Percentiles rank a stretch among this genome's conserved stretches.
These are phyloP conservation scores for Diaporthe aspalathi DNA, from an alignment of 2,329 filamentous ascomycete species.

Conservation along the genomic window DNA sequence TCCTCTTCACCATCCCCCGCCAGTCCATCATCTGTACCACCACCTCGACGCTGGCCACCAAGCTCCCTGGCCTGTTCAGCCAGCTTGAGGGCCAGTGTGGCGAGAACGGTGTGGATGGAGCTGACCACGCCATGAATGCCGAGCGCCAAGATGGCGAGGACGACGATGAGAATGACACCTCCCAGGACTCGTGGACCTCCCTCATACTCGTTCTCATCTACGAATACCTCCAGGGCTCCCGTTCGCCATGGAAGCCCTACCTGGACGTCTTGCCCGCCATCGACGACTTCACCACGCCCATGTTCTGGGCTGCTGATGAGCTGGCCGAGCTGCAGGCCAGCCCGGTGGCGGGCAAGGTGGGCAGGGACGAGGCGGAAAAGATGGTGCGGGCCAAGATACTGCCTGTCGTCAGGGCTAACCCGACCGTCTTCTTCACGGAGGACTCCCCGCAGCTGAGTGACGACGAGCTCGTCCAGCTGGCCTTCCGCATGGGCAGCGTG, in stretches of 20 bases:
- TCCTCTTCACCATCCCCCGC: constrained; percentile 84
- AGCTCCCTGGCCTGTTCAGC: constrained; percentile 66
- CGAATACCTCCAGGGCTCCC: constrained; percentile 70
- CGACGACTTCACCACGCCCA: constrained; percentile 79
- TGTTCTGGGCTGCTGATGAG: constrained; percentile 86
- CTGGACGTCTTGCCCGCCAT: constrained; percentile 75
- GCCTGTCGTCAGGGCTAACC: constrained; percentile 60
- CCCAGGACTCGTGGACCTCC: constrained; percentile 64
- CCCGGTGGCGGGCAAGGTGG: constrained; percentile 80
- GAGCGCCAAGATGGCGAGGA: no score
- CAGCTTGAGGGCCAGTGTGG: constrained; percentile 26
- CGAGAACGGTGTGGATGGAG: no score
- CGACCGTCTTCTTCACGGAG: constrained; percentile 57
- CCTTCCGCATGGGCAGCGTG: constrained; percentile 85
- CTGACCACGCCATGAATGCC: no score
- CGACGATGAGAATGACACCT: constrained; percentile 50
- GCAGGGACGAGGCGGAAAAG: constrained; percentile 76
- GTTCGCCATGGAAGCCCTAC: constrained; percentile 81
- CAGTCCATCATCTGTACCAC: constrained; percentile 75
- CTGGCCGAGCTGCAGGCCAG: constrained; percentile 80
- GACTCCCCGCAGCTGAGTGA: constrained; percentile 53
- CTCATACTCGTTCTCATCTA: constrained; percentile 84
- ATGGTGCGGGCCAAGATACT: constrained; percentile 71
- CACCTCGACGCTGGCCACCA: constrained; percentile 75
- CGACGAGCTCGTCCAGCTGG: constrained; percentile 61